Percentiles rank a stretch among this genome's conserved stretches.
Evolutionary conservation across 345 rosid genomes (phyloP).

Genomic region (Psidium guajava): DNA sequence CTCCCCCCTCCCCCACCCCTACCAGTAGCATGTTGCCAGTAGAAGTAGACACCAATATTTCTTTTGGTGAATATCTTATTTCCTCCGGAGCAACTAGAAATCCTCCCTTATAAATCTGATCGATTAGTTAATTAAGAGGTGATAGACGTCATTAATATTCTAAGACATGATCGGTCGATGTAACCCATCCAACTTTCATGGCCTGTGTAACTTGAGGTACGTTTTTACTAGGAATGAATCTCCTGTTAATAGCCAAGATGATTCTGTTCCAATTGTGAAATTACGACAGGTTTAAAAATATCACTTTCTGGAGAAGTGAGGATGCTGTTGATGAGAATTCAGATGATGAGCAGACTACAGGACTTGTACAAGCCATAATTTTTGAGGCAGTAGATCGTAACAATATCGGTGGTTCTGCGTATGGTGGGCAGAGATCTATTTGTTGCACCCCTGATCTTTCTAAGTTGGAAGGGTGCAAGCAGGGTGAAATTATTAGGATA

Average conservation of each 20-base stretch:
- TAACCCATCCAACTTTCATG: not conserved
- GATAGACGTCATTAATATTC: not conserved
- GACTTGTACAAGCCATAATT: slow-evolving; percentile 70
- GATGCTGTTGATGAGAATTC: slow-evolving; percentile 21
- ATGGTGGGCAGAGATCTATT: slow-evolving; percentile 95
- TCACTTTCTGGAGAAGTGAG: slow-evolving; percentile 64
- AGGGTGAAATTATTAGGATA: slow-evolving; percentile 80
- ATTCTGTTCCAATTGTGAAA: not conserved
- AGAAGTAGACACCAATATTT: not conserved
- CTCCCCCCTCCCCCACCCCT: not conserved
- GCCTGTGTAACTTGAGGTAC: not conserved
- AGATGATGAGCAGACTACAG: slow-evolving; percentile 29
- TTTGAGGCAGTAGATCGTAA: slow-evolving; percentile 94
- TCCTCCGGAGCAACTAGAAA: not conserved
- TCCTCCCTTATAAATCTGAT: not conserved
- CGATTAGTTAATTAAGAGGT: not conserved
- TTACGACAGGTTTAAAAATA: slow-evolving; percentile 54
- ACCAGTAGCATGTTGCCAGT: not conserved
- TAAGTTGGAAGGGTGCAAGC: slow-evolving; percentile 89
- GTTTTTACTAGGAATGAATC: not conserved
- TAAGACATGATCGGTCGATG: not conserved
- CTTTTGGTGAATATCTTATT: not conserved
- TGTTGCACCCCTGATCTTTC: slow-evolving; percentile 98
- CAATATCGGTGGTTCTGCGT: slow-evolving; percentile 95
- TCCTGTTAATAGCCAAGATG: not conserved